phyloP scores from a whole-genome alignment of 176 grass and related monocot genomes.

The Oryza officinalis region DNA sequence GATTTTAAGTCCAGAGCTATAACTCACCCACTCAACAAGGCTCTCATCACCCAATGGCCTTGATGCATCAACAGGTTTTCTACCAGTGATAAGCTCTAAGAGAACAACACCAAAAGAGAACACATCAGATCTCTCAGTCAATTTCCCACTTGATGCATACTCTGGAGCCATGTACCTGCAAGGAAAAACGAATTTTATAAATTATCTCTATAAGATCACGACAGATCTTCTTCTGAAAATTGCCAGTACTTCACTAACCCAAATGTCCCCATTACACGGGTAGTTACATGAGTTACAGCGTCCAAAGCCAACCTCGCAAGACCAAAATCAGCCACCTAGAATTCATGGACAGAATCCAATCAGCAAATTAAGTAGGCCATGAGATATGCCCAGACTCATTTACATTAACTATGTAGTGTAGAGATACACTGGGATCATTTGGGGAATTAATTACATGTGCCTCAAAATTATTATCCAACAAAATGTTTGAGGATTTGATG shows the following conservation, averaged over 20 bases:
- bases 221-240: not conserved
- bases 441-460: conserved; percentile 61
- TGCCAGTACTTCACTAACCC: conserved; percentile 52
- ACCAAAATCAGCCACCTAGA: conserved; percentile 93
- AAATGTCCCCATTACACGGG: conserved; percentile 96
- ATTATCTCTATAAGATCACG: not conserved
- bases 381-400: not conserved
- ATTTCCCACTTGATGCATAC: conserved; percentile 86
- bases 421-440: not conserved
- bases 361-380: not conserved
- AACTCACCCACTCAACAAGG: conserved; percentile 91
- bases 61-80: conserved; percentile 73
- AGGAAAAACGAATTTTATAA: not conserved
- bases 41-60: conserved; percentile 70
- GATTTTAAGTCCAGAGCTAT: not conserved
- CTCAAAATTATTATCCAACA: conserved; percentile 85
- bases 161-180: conserved; percentile 90
- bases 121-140: conserved; percentile 90
- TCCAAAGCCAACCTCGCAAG: conserved; percentile 88
- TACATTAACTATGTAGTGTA: not conserved
- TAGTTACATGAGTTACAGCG: conserved; percentile 88
- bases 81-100: conserved; percentile 88
- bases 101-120: conserved; percentile 95
- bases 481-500: conserved; percentile 99
- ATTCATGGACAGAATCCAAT: conserved; percentile 16